Evolutionary conservation across 2,329 filamentous ascomycete species (phyloP), one percentile per base, ranked within the genome.

Genomic region (Dactylellina haptotyla): DNA sequence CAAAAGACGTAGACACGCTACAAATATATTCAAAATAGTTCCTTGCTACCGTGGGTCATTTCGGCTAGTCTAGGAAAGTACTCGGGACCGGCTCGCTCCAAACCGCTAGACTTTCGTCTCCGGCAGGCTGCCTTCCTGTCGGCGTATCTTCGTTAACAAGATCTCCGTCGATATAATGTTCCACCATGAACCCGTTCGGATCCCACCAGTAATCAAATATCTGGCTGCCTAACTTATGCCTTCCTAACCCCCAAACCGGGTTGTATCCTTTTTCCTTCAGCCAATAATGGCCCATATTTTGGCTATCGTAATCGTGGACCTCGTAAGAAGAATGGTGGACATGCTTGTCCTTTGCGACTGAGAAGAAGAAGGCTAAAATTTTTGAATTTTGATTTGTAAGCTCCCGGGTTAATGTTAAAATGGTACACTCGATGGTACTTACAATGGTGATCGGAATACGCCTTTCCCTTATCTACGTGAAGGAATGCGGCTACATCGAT

Each of bases 131-230:
- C 72, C 80, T 80, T 14, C 78, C 79, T 3, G 82, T 84, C 41
- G 85, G 83, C 16, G 82, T 84, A 73, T 86, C 82, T 70, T 86
- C 82, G 75, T 87, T 87, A 1, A 90, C 84, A 75, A 89, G 77
- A 80, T 91, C 89, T 0, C 89, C 89, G 79, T 91, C 89, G 14
- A 88, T 86, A 77, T 91, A 91, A 79, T 90, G 88, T 80, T 90
- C 88, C 77, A 90, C 81, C 80, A 90, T 89, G 78, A 89, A 88
- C 0, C 83, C 83, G 2, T 82, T 84, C 0, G 86, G 85, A 80
- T 90, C 88, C 77, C 86, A 88, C 88, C 88, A 90, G 79, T 90
- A 90, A 78, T 91, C 88, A 76, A 91, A 92, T 57, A 91, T 87
- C 80, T 91, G 89, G 75, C 85, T 87, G 2, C 89, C 89, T 76